Percentiles rank a stretch among this genome's conserved stretches.
phyloP scores from a whole-genome alignment of 164 flowering plant genomes.

The Stephania yunnanensis region DNA sequence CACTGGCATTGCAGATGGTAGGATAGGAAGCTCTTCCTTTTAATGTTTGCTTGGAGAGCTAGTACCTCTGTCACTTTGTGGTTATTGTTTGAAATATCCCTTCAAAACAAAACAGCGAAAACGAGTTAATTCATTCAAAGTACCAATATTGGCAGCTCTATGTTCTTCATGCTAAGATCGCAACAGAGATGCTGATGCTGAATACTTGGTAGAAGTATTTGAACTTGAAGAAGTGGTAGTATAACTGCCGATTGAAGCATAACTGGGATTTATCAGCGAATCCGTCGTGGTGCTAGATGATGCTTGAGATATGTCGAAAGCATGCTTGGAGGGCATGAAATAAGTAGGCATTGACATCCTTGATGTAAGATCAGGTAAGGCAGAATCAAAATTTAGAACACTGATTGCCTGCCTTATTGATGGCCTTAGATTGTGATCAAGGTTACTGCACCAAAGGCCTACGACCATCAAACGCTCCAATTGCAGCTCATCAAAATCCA shows the following conservation, averaged over 20 bases:
- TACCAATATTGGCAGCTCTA: neutral
- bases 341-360: conserved; percentile 11
- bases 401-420: conserved; percentile 24
- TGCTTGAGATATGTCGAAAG: neutral
- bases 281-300: conserved; percentile 3
- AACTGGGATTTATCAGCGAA: conserved; percentile 3
- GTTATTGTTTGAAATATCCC: too few species aligned
- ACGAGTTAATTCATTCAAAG: too few species aligned
- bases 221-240: neutral
- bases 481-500: conserved; percentile 20
- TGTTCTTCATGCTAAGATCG: neutral
- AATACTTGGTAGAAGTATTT: neutral
- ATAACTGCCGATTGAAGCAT: neutral
- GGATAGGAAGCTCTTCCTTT: too few species aligned
- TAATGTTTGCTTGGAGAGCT: too few species aligned
- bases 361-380: conserved; percentile 11
- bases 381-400: conserved; percentile 15
- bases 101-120: too few species aligned
- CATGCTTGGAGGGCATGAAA: conserved; percentile 1
- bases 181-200: conserved; percentile 4
- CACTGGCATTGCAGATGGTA: too few species aligned
- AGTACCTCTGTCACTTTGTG: too few species aligned
- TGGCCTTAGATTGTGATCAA: conserved; percentile 23
- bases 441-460: conserved; percentile 38
- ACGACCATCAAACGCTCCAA: conserved; percentile 26